Base-by-base conservation (phyloP, 305 asterid genomes). In the Solanum hybrid region DNA sequence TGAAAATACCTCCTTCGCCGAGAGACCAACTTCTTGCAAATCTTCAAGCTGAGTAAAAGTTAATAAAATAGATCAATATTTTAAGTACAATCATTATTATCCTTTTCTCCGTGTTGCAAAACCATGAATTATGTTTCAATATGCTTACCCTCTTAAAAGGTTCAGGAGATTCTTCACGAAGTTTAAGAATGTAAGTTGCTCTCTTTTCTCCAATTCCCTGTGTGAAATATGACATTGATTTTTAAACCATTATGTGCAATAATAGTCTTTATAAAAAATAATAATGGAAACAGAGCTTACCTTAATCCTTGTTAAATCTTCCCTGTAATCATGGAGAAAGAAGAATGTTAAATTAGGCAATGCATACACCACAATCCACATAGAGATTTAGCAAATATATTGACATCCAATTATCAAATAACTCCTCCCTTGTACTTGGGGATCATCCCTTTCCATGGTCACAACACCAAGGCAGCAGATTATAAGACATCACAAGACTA, bases 171-270 rank as follows among this genome's bases (percentile, higher is more conserved):
- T 94, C 95, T 88, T 95, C 95, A 5, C 98, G 98, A 73, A 92
- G 94, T 91, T 96, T 92, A 83, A 97, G 95, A 90, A 97, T 96
- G 78, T 93, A 94, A 13, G 94, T 87, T n/a, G 99, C 97, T 92
- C 99, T 93, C 89, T 96, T 96, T 90, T 97, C 99, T 86, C 98
- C 98, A 89, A 96, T 97, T n/a, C 98, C 98, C 99, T 97, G 88
- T 73, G 83, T 20, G 76, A 29, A 64, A n/a, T 26, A 71, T 73
- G 34, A 77, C 24, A 69, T 75, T 18, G 20, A 78, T 11, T 73
- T 90, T 9, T 28, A 81, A 28, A 86, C 51, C 33, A 31, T 35
- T 61, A 51, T 77, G 74, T 12, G 39, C 76, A 86, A 31, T 87
- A 10, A 36, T 24, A 74, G 31, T 31, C 67, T 46, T 3, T 14